These are phyloP conservation scores for Neckera pumila DNA, from an alignment of 225 moss, liverwort and hornwort species.

Conservation along the genomic window DNA sequence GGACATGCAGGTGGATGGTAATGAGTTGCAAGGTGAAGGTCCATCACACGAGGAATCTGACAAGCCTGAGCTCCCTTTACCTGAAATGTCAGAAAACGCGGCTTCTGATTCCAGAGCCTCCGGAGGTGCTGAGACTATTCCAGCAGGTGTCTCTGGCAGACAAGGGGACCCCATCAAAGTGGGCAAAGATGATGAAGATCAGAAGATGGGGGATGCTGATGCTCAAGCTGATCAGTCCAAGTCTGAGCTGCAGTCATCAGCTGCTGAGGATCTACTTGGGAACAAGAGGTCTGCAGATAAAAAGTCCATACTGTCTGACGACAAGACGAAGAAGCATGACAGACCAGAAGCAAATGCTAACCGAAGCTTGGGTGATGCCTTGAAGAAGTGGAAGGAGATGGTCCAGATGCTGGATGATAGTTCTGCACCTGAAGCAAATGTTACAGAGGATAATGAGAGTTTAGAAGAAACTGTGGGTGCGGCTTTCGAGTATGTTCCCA, in stretches of 20 bases:
- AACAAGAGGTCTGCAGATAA: slow-evolving; percentile 35
- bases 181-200: slow-evolving; percentile 39
- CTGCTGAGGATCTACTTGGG: slow-evolving; percentile 43
- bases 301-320: slow-evolving; percentile 16
- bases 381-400: slow-evolving; percentile 94
- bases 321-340: slow-evolving; percentile 21
- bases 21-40: slow-evolving; percentile 42
- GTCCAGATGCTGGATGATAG: slow-evolving; percentile 58
- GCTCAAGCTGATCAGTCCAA: slow-evolving; percentile 36
- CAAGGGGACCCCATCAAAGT: slow-evolving; percentile 41
- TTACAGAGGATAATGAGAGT: slow-evolving; percentile 10
- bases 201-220: slow-evolving; percentile 47
- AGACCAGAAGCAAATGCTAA: slow-evolving; percentile 64
- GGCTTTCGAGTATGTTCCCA: slow-evolving; percentile 62
- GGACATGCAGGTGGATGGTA: slow-evolving; percentile 34
- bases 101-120: slow-evolving; percentile 52
- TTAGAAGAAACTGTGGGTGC: slow-evolving; percentile 32
- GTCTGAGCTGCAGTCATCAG: slow-evolving; percentile 37
- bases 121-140: slow-evolving; percentile 48
- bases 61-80: slow-evolving; percentile 32
- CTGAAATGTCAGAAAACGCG: slow-evolving; percentile 21
- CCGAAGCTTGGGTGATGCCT: slow-evolving; percentile 76
- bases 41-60: slow-evolving; percentile 38
- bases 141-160: slow-evolving; percentile 47
- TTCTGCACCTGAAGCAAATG: slow-evolving; percentile 21